Conservation (phyloP, 148 eudicot genomes). For the Euryodendron excelsum region DNA sequence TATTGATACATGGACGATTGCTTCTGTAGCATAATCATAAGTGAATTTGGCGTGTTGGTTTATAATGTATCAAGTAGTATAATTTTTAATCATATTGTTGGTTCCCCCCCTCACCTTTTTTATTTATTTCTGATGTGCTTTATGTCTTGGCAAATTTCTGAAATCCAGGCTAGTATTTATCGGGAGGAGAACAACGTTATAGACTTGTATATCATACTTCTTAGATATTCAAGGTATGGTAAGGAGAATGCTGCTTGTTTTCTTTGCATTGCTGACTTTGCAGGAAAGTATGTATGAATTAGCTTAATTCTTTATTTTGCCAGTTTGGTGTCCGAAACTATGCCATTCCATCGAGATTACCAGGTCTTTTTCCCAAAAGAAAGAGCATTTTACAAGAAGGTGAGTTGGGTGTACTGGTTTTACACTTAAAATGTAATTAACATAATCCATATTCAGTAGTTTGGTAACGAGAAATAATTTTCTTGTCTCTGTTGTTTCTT, state of each 20-base stretch:
- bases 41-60: neutral
- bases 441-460: slow-evolving; percentile 12
- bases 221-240: slow-evolving; percentile 84
- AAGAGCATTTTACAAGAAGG: slow-evolving; percentile 58
- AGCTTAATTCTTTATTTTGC: slow-evolving; percentile 24
- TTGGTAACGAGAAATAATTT: slow-evolving; percentile 11
- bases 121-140: slow-evolving; percentile 7
- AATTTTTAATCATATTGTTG: neutral
- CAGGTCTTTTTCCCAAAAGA: slow-evolving; percentile 56
- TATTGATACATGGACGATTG: neutral
- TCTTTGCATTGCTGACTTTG: slow-evolving; percentile 8
- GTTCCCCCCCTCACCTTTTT: neutral
- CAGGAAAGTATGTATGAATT: slow-evolving; percentile 9
- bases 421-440: neutral
- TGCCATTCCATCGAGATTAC: slow-evolving; percentile 91
- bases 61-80: neutral
- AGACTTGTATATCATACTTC: slow-evolving; percentile 83
- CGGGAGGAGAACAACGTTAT: slow-evolving; percentile 68
- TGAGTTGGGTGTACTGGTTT: slow-evolving; percentile 17
- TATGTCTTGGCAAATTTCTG: slow-evolving; percentile 6
- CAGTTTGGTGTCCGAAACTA: slow-evolving; percentile 95
- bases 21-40: neutral
- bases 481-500: slow-evolving; percentile 17
- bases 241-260: slow-evolving; percentile 10
- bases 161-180: slow-evolving; percentile 65